phyloP scores from a whole-genome alignment of 768 basidiomycete species.

The Boletus rufocinnamomeus region DNA sequence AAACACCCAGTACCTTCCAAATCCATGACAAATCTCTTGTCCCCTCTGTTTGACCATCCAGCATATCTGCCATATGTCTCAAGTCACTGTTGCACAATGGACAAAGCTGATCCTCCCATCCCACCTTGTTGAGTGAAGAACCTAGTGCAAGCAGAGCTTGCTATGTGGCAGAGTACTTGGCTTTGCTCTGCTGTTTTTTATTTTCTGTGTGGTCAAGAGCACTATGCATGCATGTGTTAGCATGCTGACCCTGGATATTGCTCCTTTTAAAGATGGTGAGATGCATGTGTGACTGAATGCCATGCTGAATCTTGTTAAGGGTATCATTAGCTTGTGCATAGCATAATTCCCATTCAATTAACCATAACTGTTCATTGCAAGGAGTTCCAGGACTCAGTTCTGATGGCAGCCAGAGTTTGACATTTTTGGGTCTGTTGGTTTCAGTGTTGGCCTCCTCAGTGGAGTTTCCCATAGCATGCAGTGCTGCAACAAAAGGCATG shows the following conservation, averaged over 20 bases:
- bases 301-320: not conserved
- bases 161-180: not conserved
- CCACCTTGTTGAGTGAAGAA: too few species aligned
- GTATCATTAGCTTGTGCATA: constrained; percentile 3
- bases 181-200: not conserved
- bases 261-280: not conserved
- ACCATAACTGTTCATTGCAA: not conserved
- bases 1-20: not conserved
- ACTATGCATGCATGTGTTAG: not conserved
- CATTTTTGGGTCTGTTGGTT: not conserved
- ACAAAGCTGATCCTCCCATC: too few species aligned
- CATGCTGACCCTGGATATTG: not conserved
- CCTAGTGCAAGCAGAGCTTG: not conserved
- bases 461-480: not conserved
- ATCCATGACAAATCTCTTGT: not conserved
- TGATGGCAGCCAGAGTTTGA: not conserved
- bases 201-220: not conserved
- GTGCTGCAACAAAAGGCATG: constrained; percentile 1
- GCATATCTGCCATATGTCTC: not conserved
- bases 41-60: not conserved
- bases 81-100: not conserved
- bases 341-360: not conserved
- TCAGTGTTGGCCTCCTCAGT: not conserved
- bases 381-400: not conserved
- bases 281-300: not conserved